phyloP scores from a whole-genome alignment of 371 early-diverging fungal genomes.

The Lichtheimia hyalospora region DNA sequence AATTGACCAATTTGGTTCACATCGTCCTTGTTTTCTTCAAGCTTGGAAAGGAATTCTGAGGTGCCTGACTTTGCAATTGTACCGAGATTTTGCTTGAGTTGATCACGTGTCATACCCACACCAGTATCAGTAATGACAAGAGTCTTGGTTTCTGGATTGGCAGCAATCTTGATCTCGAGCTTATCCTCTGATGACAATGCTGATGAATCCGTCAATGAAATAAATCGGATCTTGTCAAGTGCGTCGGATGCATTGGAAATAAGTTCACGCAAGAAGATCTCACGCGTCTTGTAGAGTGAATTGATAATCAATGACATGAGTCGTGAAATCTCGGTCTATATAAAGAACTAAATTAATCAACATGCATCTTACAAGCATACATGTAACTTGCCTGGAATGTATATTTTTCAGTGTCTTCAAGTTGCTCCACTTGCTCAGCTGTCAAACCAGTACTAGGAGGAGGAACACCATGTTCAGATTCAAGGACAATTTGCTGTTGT shows the following conservation, averaged over 20 bases:
- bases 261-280: conserved; percentile 95
- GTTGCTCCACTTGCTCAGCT: conserved; percentile 29
- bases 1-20: conserved; percentile 94
- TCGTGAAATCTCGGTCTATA: conserved; percentile 74
- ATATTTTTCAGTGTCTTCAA: conserved; percentile 36
- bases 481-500: conserved; percentile 14
- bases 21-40: conserved; percentile 64
- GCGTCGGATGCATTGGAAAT: conserved; percentile 97
- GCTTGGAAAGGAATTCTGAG: conserved; percentile 75
- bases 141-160: conserved; percentile 65
- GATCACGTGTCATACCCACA: conserved; percentile 94
- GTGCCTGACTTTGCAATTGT: conserved; percentile 95
- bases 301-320: conserved; percentile 93
- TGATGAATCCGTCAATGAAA: conserved; percentile 69
- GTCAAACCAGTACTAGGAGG: conserved; percentile 21
- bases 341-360: not conserved
- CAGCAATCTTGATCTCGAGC: conserved; percentile 74
- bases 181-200: conserved; percentile 56
- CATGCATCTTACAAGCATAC: not conserved
- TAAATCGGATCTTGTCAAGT: conserved; percentile 89
- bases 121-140: conserved; percentile 92
- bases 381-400: conserved; percentile 32
- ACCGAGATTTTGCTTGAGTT: conserved; percentile 91
- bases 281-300: conserved; percentile 81
- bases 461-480: conserved; percentile 9